These are phyloP conservation scores for Citrullus mucosospermus DNA, from an alignment of 306 rosid genomes.

Conservation along the genomic window DNA sequence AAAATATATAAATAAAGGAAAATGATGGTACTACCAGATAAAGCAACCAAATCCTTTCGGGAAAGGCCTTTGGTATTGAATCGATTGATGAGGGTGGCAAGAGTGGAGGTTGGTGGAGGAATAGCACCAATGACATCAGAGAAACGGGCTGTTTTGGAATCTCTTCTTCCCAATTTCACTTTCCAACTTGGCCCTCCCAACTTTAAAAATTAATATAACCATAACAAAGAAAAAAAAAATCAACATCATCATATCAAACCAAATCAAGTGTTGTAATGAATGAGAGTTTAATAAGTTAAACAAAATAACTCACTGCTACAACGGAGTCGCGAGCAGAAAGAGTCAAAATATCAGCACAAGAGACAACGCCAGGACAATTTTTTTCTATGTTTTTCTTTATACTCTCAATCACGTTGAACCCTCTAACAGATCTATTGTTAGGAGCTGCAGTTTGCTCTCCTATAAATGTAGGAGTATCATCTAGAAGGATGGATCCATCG, in stretches of 20 bases:
- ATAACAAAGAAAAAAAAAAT: no score
- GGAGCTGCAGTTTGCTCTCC: slow-evolving; percentile 74
- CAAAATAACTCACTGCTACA: not conserved
- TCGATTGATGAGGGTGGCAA: not conserved
- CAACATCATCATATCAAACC: no score
- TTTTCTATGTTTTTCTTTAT: slow-evolving; percentile 41
- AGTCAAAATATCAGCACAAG: slow-evolving; percentile 76
- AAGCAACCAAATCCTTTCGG: slow-evolving; percentile 15
- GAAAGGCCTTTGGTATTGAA: slow-evolving; percentile 11
- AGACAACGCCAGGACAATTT: slow-evolving; percentile 50
- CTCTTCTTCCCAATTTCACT: slow-evolving; percentile 24
- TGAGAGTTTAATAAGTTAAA: no score
- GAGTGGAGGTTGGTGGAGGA: slow-evolving; percentile 17
- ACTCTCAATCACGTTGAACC: slow-evolving; percentile 40
- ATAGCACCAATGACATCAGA: slow-evolving; percentile 12
- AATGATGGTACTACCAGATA: slow-evolving; percentile 9
- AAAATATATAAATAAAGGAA: no score
- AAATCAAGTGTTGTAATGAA: no score
- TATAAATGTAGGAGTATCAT: slow-evolving; percentile 33
- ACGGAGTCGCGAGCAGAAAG: slow-evolving; percentile 56
- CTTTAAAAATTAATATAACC: not conserved
- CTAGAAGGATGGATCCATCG: slow-evolving; percentile 67
- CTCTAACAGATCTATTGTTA: slow-evolving; percentile 42
- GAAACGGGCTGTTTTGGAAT: slow-evolving; percentile 18
- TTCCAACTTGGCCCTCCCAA: slow-evolving; percentile 12